Evolutionary conservation across 2,329 filamentous ascomycete species (phyloP).

Genomic region (Fusarium sp.): DNA sequence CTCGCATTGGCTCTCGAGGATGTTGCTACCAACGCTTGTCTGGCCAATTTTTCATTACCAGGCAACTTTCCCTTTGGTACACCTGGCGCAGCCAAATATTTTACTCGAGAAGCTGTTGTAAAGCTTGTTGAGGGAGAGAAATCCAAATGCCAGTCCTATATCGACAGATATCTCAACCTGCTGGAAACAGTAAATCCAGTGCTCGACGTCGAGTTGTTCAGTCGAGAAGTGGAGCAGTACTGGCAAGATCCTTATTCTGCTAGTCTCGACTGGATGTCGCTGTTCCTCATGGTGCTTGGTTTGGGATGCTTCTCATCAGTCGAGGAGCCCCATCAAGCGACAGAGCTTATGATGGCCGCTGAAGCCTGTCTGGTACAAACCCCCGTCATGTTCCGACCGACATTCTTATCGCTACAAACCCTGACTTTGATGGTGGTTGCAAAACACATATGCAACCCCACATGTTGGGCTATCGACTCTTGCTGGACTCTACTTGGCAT

Average conservation of each 20-base stretch:
- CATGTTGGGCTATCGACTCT: slow-evolving; percentile 53
- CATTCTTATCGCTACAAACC: slow-evolving; percentile 47
- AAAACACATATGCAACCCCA: slow-evolving; percentile 53
- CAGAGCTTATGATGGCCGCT: slow-evolving; percentile 52
- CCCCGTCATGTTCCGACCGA: slow-evolving; percentile 53
- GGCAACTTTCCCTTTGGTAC: slow-evolving; percentile 55
- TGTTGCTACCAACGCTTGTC: slow-evolving; percentile 51
- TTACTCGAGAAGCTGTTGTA: slow-evolving; percentile 47
- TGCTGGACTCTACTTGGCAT: slow-evolving; percentile 51
- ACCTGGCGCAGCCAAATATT: slow-evolving; percentile 50
- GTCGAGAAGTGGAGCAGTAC: slow-evolving; percentile 47
- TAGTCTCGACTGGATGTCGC: slow-evolving; percentile 49
- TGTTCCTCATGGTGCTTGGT: slow-evolving; percentile 52
- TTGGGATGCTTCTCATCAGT: slow-evolving; percentile 49
- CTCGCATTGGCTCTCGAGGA: slow-evolving; percentile 47
- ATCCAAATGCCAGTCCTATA: slow-evolving; percentile 42
- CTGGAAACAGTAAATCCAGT: slow-evolving; percentile 52
- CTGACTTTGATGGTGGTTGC: slow-evolving; percentile 51
- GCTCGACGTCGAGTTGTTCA: slow-evolving; percentile 48
- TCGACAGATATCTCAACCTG: slow-evolving; percentile 47
- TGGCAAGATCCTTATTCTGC: slow-evolving; percentile 47
- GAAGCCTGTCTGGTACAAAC: slow-evolving; percentile 54
- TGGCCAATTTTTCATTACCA: slow-evolving; percentile 51
- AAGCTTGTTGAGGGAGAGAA: slow-evolving; percentile 47
- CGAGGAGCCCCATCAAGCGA: slow-evolving; percentile 49